Conservation (phyloP, 306 rosid species). For the Luffa aegyptiaca region DNA sequence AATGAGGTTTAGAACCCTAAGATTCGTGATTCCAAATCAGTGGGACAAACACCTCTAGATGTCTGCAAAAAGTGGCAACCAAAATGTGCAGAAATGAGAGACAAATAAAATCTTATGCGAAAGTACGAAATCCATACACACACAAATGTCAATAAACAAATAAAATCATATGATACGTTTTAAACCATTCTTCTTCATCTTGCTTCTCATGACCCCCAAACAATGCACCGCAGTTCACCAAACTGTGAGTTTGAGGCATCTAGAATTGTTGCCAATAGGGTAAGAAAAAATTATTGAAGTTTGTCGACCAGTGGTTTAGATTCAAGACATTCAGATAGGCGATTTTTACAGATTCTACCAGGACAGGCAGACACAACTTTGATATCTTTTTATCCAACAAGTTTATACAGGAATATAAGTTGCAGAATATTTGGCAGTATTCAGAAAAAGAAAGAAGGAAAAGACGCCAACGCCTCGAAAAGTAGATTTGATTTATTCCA, state of each 20-base stretch:
- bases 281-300: neutral
- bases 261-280: neutral
- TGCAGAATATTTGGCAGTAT: neutral
- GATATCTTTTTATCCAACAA: neutral
- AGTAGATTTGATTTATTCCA: neutral
- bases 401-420: neutral
- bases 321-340: neutral
- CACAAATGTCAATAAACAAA: neutral
- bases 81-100: neutral
- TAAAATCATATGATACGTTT: no score
- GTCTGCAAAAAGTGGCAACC: constrained; percentile 35
- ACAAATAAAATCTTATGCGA: neutral
- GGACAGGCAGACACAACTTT: neutral
- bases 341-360: neutral
- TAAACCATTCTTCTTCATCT: constrained; percentile 1
- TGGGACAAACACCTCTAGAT: constrained; percentile 2
- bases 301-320: neutral
- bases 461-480: neutral
- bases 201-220: neutral
- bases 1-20: no score
- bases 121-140: neutral
- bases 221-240: neutral
- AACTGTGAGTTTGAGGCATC: neutral
- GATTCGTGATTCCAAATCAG: no score
- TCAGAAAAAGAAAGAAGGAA: neutral